Evolutionary conservation across 805 yeast genomes (phyloP), one percentile per base, ranked within the genome.

Genomic region (Lachancea fermentati): DNA sequence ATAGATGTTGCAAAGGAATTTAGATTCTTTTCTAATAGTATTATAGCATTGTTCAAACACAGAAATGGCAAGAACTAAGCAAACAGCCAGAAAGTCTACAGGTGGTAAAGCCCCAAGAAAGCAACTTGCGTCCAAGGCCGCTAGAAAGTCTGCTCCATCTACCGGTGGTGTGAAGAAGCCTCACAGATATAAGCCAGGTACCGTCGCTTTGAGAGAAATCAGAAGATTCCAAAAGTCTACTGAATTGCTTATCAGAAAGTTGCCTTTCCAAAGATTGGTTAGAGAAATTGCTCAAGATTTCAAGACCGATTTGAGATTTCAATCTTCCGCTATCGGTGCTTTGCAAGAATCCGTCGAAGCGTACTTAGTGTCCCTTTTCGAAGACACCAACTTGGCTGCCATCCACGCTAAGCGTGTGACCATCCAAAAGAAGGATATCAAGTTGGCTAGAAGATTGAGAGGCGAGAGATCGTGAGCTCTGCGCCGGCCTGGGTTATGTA

Each of bases 331-430:
- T 53, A 84, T 91, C 54, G 89, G 95, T 72, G 98, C 98, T 55
- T 75, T 91, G 59, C 98, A 91, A 71, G 98, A 93, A 73, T 89
- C 97, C 50, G 96, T 91, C 49, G 98, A 91, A 76, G 97, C 97
- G 61, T 93, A 88, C 78, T 76, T 93, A 59, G 96, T 91, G 41
- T 86, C 96, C 46, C 72, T 91, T 62, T 93, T 91, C 57, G 97
- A 91, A 76, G 97, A 93, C 70, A 93, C 97, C 53, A 91, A 89
- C 77, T 78, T 91, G 75, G 93, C 97, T 74, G 97, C 97, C 52
- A 86, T 88, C 56, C 98, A 91, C 72, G 98, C 97, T 61, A 91
- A 93, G 81, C 84, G 98, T 74, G 97, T 91, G 57, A 91, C 98
- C 52, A 87, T 91, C 63, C 96, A 87, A 78, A 91, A 88, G 86